phyloP scores from a whole-genome alignment of 345 rosid genomes.

The Zanthoxylum bungeanum region DNA sequence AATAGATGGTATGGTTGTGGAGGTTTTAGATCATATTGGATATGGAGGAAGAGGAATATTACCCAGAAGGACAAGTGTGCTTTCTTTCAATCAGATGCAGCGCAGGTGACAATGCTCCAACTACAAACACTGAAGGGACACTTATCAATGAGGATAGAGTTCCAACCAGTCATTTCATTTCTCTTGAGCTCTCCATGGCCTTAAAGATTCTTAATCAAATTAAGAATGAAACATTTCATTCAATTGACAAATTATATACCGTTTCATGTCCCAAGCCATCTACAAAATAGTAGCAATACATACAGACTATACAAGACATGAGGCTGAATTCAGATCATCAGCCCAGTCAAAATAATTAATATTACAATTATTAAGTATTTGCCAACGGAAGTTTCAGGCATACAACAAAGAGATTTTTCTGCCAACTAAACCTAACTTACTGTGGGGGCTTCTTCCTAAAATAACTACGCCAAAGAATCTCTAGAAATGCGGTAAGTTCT shows the following conservation, averaged over 20 bases:
- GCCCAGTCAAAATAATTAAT: conserved; percentile 3
- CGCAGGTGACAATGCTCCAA: too few species aligned
- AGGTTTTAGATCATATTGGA: too few species aligned
- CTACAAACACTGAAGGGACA: too few species aligned
- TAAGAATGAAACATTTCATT: neutral
- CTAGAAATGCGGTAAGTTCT: neutral
- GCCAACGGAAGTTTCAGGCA: neutral
- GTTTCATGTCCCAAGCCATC: neutral
- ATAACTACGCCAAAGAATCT: conserved; percentile 20
- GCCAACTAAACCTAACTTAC: neutral
- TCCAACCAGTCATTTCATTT: too few species aligned
- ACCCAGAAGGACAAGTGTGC: too few species aligned
- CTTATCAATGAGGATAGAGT: too few species aligned
- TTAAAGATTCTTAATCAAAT: too few species aligned
- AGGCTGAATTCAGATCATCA: conserved; percentile 7
- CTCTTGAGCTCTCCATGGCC: neutral
- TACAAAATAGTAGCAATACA: neutral
- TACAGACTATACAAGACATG: conserved; percentile 1
- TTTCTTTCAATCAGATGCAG: too few species aligned
- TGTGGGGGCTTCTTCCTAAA: neutral
- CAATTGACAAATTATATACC: conserved; percentile 7
- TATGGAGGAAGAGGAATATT: too few species aligned
- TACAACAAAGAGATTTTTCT: conserved; percentile 14
- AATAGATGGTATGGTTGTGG: too few species aligned
- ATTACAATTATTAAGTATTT: neutral